Percentiles rank a stretch among this genome's conserved stretches.
Evolutionary conservation across 1,284 basidiomycete genomes (phyloP).

Genomic region (Pseudozyma thailandica): DNA sequence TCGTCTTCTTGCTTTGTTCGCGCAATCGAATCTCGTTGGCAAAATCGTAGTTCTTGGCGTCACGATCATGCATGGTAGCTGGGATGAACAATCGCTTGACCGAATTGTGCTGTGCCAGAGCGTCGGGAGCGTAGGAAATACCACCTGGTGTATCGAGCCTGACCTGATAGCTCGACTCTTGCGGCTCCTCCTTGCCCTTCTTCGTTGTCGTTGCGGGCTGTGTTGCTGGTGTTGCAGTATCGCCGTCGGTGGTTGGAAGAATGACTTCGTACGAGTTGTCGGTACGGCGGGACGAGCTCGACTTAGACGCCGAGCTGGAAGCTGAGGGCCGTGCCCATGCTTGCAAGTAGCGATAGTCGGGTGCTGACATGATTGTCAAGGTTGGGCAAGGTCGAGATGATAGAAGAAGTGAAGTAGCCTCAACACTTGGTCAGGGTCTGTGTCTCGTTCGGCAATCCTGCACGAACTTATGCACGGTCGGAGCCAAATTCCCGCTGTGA

Average conservation of each 20-base stretch:
- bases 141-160: constrained; percentile 63
- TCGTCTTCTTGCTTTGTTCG: neutral
- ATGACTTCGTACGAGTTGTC: constrained; percentile 34
- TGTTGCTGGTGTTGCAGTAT: constrained; percentile 16
- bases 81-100: constrained; percentile 60
- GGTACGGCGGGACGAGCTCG: constrained; percentile 13
- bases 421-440: too few species aligned
- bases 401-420: too few species aligned
- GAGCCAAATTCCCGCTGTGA: too few species aligned
- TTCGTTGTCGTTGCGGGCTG: neutral
- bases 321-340: constrained; percentile 46
- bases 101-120: constrained; percentile 56
- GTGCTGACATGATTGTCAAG: constrained; percentile 35
- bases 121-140: constrained; percentile 62
- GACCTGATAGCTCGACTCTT: constrained; percentile 46
- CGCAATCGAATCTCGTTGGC: constrained; percentile 42
- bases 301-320: constrained; percentile 14
- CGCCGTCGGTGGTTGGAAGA: constrained; percentile 28
- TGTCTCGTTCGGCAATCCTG: too few species aligned
- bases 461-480: too few species aligned
- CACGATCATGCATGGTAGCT: constrained; percentile 27
- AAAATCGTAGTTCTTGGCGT: constrained; percentile 46
- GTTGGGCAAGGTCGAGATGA: too few species aligned
- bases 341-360: constrained; percentile 56
- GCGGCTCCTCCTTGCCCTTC: constrained; percentile 10